These are phyloP conservation scores for Brassica cretica DNA, from an alignment of 345 rosid species.

Conservation along the genomic window DNA sequence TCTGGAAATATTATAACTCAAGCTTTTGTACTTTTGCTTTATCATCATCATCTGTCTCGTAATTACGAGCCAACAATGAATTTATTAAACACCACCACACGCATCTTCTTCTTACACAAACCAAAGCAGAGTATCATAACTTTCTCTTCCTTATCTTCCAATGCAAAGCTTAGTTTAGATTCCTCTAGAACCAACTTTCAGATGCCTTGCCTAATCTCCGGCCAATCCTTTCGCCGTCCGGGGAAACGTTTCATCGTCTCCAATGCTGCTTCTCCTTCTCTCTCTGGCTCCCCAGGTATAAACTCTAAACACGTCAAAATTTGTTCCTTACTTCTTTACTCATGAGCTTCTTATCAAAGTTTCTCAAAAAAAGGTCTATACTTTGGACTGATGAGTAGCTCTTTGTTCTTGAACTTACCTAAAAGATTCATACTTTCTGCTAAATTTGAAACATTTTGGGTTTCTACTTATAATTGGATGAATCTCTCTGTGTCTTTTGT, in stretches of 20 bases:
- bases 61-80: conserved; percentile 23
- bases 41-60: conserved; percentile 27
- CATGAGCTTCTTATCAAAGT: background rate
- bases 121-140: conserved; percentile 32
- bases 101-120: conserved; percentile 28
- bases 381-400: background rate
- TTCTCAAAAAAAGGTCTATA: background rate
- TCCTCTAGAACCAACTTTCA: conserved; percentile 18
- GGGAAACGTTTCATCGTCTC: conserved; percentile 22
- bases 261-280: conserved; percentile 40
- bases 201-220: conserved; percentile 24
- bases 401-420: background rate
- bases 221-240: conserved; percentile 26
- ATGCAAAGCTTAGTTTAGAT: conserved; percentile 4
- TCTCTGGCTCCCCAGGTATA: conserved; percentile 39
- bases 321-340: conserved; percentile 6
- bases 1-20: background rate
- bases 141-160: conserved; percentile 22
- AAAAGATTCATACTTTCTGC: background rate
- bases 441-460: conserved; percentile 4
- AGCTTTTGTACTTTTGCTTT: background rate
- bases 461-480: conserved; percentile 1
- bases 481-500: background rate
- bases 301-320: background rate
- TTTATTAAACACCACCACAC: conserved; percentile 13